Evolutionary conservation across 2,329 filamentous ascomycete species (phyloP).

Genomic region (Pyrenophora tritici-repentis): DNA sequence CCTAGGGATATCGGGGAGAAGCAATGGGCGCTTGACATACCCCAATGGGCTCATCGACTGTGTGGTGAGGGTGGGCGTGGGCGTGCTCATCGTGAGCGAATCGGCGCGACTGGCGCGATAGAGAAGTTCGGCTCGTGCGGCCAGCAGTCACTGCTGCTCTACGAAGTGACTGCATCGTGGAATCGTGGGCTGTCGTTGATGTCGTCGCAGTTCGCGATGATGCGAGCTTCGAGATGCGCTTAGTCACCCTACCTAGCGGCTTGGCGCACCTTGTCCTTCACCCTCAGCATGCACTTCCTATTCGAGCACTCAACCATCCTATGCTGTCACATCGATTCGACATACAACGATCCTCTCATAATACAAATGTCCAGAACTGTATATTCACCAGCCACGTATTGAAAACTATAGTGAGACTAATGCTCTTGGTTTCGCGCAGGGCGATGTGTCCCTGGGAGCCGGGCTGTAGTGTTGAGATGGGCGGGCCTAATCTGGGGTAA

Average conservation of each 20-base stretch:
- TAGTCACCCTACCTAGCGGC: conserved; percentile 16
- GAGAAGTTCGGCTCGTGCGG: conserved; percentile 43
- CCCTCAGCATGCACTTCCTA: no score
- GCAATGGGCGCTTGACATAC: conserved; percentile 49
- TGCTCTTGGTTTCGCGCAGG: no score
- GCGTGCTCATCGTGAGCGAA: conserved; percentile 46
- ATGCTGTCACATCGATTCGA: no score
- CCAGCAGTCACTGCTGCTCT: conserved; percentile 51
- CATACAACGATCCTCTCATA: no score
- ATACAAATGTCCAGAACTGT: no score
- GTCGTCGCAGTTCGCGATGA: conserved; percentile 28
- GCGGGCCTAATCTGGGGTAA: no score
- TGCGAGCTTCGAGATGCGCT: conserved; percentile 34
- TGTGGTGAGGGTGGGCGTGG: conserved; percentile 42
- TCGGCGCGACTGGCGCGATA: conserved; percentile 49
- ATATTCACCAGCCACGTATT: no score
- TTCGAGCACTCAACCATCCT: no score
- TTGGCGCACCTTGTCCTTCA: conserved; percentile 9
- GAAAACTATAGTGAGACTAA: no score
- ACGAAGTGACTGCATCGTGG: conserved; percentile 53
- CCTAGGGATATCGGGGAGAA: not conserved
- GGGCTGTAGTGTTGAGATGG: no score
- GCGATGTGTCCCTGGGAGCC: no score
- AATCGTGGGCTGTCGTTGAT: conserved; percentile 29
- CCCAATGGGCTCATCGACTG: conserved; percentile 56